These are phyloP conservation scores for Puccinia triticina DNA, from an alignment of 1,284 basidiomycete species.

Conservation along the genomic window DNA sequence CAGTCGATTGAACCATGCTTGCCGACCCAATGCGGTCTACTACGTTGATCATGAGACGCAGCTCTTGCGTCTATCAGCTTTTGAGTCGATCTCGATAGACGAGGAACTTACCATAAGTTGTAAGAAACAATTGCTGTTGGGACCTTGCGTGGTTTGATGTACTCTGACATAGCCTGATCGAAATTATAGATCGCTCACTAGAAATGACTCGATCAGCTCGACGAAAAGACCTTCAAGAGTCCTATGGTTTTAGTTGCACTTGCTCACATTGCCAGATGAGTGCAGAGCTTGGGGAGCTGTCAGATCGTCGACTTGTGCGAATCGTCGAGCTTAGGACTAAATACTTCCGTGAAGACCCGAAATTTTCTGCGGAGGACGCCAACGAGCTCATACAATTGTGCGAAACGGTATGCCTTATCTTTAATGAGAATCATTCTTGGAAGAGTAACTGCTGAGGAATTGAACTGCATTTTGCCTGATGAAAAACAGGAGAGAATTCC, in stretches of 20 bases:
- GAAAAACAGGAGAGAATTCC: slow-evolving; percentile 31
- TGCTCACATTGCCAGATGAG: slow-evolving; percentile 45
- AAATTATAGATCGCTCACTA: slow-evolving; percentile 27
- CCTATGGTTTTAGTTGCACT: slow-evolving; percentile 30
- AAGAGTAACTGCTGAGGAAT: too few relatives aligned
- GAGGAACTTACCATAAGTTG: slow-evolving; percentile 46
- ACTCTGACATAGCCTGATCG: not conserved
- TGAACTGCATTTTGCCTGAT: not conserved
- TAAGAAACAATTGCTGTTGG: not conserved
- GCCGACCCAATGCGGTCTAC: slow-evolving; percentile 41
- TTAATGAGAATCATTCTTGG: not conserved
- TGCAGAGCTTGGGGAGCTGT: not conserved
- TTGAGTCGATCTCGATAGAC: slow-evolving; percentile 18
- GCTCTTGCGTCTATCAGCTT: slow-evolving; percentile 15
- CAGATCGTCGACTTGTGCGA: slow-evolving; percentile 14
- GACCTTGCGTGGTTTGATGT: not conserved
- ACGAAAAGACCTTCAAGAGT: not conserved
- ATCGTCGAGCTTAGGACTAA: not conserved
- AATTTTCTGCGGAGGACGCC: not conserved
- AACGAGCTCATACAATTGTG: slow-evolving; percentile 18
- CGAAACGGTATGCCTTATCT: slow-evolving; percentile 1
- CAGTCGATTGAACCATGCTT: slow-evolving; percentile 50
- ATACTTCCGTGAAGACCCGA: not conserved
- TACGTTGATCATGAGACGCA: slow-evolving; percentile 28
- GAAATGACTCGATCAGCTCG: not conserved